These are phyloP conservation scores for Trichoderma orchidacearum DNA, from an alignment of 495 filamentous ascomycete genomes.

Conservation along the genomic window DNA sequence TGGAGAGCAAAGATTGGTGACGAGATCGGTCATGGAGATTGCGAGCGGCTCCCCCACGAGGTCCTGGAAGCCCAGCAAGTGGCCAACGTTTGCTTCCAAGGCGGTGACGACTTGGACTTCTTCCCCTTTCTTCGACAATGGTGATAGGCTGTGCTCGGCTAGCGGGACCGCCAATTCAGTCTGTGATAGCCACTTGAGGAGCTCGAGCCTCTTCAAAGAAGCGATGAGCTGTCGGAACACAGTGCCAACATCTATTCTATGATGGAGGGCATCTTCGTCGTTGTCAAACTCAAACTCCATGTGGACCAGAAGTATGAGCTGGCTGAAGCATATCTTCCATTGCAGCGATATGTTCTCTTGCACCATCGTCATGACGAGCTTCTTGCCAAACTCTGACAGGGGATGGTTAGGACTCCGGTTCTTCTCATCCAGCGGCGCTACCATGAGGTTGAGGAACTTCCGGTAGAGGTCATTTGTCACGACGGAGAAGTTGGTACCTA, in stretches of 20 bases:
- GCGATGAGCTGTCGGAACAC: conserved; percentile 55
- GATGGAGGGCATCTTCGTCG: conserved; percentile 44
- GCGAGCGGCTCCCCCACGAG: conserved; percentile 20
- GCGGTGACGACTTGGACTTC: conserved; percentile 30
- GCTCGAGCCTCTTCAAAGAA: conserved; percentile 56
- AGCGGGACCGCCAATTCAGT: conserved; percentile 32
- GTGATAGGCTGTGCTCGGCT: conserved; percentile 14
- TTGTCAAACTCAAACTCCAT: conserved; percentile 65
- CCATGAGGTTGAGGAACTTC: conserved; percentile 25
- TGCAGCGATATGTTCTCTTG: conserved; percentile 64
- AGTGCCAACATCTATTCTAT: conserved; percentile 49
- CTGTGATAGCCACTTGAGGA: conserved; percentile 69
- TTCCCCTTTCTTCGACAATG: conserved; percentile 9
- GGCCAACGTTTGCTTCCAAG: conserved; percentile 33
- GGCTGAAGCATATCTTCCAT: conserved; percentile 56
- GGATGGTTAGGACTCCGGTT: conserved; percentile 21
- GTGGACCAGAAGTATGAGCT: conserved; percentile 73
- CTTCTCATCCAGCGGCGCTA: conserved; percentile 23
- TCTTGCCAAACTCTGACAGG: conserved; percentile 59
- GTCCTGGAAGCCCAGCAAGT: conserved; percentile 32
- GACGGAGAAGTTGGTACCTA: conserved; percentile 42
- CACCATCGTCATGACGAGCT: conserved; percentile 55
- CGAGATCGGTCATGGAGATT: conserved; percentile 34
- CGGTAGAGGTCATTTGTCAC: conserved; percentile 41
- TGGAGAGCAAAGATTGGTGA: conserved; percentile 38